Percentiles rank a stretch among this genome's conserved stretches.
Conservation (phyloP, 2,329 filamentous ascomycete species). For the Trichoderma guizhouense region DNA sequence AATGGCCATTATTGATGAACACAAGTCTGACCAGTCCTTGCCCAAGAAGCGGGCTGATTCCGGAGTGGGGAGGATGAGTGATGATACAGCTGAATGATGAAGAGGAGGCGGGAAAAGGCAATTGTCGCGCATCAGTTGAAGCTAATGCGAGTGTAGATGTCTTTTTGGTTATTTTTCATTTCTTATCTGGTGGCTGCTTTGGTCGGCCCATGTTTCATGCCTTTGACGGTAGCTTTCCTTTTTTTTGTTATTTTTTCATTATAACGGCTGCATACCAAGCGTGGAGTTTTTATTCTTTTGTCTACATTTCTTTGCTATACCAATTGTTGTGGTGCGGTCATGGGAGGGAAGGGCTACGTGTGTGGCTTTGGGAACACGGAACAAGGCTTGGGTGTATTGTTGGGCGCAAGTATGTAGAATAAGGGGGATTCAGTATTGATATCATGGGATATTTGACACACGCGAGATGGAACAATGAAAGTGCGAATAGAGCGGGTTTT, state of each 20-base stretch:
- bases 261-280: slow-evolving; percentile 11
- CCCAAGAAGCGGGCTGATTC: slow-evolving; percentile 34
- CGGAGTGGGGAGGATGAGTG: slow-evolving; percentile 32
- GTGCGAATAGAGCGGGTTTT: neutral
- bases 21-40: slow-evolving; percentile 18
- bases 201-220: neutral
- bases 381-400: neutral
- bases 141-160: neutral
- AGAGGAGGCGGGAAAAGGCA: neutral
- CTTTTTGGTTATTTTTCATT: neutral
- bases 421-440: neutral
- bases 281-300: slow-evolving; percentile 1
- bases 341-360: neutral
- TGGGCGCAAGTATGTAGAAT: slow-evolving; percentile 5
- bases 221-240: neutral
- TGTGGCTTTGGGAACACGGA: neutral
- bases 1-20: slow-evolving; percentile 6
- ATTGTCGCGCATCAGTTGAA: neutral
- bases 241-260: neutral
- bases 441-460: neutral
- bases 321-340: neutral
- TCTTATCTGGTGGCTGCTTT: neutral
- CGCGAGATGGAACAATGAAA: neutral
- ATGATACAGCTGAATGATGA: slow-evolving; percentile 25
- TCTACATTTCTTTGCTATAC: neutral